Conservation (phyloP, 192 early-diverging fungal species). For the Coemansia sp. region DNA sequence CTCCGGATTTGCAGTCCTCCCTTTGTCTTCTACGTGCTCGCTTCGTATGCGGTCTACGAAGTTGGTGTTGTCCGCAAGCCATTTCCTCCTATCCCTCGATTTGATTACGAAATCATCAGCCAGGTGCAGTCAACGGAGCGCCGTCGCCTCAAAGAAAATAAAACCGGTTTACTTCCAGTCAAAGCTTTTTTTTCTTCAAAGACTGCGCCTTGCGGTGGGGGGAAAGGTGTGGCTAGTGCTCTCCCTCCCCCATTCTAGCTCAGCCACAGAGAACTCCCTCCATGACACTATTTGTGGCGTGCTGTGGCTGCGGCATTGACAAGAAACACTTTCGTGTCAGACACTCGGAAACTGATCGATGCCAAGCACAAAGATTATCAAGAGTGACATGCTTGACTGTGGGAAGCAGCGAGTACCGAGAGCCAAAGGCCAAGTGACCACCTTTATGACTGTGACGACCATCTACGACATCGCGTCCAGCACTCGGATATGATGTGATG, state of each 20-base stretch:
- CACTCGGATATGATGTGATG: neutral
- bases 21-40: neutral
- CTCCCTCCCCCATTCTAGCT: neutral
- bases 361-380: neutral
- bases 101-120: neutral
- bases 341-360: neutral
- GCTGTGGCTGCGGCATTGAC: neutral
- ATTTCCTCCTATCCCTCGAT: neutral
- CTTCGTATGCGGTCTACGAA: neutral
- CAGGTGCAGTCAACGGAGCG: neutral
- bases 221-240: neutral
- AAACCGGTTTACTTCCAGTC: neutral
- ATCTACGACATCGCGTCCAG: neutral
- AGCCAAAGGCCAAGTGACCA: neutral
- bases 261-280: neutral
- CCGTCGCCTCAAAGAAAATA: slow-evolving; percentile 1
- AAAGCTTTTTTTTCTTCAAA: neutral
- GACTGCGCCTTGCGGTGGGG: neutral
- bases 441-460: neutral
- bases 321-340: neutral
- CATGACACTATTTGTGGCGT: neutral
- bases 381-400: neutral
- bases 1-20: neutral
- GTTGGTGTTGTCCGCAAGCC: neutral
- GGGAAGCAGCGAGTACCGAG: neutral